phyloP scores from a whole-genome alignment of 139 green algal genomes.

The Chlamydomonas sp. region DNA sequence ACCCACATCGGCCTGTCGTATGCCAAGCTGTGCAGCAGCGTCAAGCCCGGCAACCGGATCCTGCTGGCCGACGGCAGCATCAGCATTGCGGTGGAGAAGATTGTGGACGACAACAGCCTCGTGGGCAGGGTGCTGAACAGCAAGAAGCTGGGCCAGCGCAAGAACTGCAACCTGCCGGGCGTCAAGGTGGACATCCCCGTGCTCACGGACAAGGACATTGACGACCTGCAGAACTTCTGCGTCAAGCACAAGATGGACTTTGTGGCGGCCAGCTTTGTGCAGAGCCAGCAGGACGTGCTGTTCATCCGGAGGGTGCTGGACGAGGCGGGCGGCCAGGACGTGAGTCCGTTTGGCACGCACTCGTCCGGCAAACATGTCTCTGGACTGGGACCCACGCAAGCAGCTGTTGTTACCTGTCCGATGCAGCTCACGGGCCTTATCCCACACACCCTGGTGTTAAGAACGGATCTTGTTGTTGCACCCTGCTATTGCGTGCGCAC shows the following conservation, averaged over 20 bases:
- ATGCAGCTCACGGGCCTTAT: neutral
- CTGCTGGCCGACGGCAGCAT: slow-evolving; percentile 59
- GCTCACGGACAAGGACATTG: slow-evolving; percentile 74
- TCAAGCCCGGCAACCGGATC: slow-evolving; percentile 39
- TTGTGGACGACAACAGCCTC: slow-evolving; percentile 46
- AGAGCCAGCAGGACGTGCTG: slow-evolving; percentile 66
- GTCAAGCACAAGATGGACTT: slow-evolving; percentile 77
- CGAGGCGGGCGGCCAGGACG: slow-evolving; percentile 55
- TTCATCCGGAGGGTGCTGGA: slow-evolving; percentile 71
- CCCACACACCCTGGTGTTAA: neutral
- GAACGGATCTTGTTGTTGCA: neutral
- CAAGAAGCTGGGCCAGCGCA: slow-evolving; percentile 44
- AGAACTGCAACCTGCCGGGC: slow-evolving; percentile 44
- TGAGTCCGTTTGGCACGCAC: slow-evolving; percentile 16
- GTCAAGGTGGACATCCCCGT: slow-evolving; percentile 78
- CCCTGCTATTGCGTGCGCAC: neutral
- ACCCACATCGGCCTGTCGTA: slow-evolving; percentile 75
- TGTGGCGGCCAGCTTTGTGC: slow-evolving; percentile 58
- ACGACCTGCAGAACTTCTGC: slow-evolving; percentile 72
- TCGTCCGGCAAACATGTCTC: neutral
- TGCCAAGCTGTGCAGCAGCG: slow-evolving; percentile 61
- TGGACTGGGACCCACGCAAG: neutral
- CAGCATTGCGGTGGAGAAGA: slow-evolving; percentile 44
- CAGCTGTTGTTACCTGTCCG: neutral
- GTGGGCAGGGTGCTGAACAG: slow-evolving; percentile 34